Conservation (phyloP, 148 eudicot genomes). For the Dysphania ambrosioides region DNA sequence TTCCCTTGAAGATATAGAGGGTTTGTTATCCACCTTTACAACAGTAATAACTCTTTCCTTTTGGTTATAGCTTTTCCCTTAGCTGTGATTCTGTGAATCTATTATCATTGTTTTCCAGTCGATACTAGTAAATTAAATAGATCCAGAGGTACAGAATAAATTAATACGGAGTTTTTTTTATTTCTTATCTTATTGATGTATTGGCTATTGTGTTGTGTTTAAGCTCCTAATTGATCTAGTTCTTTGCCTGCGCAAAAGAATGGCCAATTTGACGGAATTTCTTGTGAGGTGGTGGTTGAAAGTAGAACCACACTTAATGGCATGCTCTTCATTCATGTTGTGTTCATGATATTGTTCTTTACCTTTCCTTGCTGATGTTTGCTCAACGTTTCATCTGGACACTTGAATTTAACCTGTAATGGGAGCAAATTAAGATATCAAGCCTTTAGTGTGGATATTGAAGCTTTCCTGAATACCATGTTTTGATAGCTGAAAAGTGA, state of each 20-base stretch:
- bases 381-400: background rate
- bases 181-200: background rate
- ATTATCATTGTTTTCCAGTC: background rate
- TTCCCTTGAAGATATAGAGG: background rate
- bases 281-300: background rate
- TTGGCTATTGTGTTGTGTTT: background rate
- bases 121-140: too few relatives aligned
- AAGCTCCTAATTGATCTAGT: background rate
- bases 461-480: background rate
- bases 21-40: slow-evolving; percentile 8
- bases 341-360: background rate
- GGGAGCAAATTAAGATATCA: background rate
- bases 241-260: background rate
- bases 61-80: background rate
- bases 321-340: background rate
- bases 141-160: too few relatives aligned
- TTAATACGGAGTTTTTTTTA: too few relatives aligned
- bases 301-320: background rate
- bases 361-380: background rate
- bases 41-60: background rate
- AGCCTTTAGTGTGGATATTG: background rate
- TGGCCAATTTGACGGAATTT: background rate
- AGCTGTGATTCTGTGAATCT: background rate
- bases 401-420: background rate
- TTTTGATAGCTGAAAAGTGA: background rate